These are phyloP conservation scores for Amanita phalloides DNA, from an alignment of 768 basidiomycete genomes.

Conservation along the genomic window DNA sequence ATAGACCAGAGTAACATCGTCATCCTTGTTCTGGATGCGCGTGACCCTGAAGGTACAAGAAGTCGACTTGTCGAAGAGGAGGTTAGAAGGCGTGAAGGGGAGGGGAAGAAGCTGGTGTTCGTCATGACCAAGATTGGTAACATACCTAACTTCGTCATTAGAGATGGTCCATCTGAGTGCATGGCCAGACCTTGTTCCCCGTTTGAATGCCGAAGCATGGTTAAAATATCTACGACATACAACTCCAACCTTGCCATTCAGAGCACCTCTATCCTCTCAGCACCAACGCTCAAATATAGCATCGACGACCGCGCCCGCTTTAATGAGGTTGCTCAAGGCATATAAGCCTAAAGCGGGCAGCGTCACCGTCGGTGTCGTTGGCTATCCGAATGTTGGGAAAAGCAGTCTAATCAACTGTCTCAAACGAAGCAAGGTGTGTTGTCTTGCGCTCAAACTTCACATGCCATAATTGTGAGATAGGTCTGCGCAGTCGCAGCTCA, in stretches of 20 bases:
- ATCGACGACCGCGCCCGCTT: constrained; percentile 60
- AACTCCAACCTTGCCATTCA: constrained; percentile 90
- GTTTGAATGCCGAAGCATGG: constrained; percentile 84
- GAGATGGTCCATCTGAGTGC: neutral
- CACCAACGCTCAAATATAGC: constrained; percentile 76
- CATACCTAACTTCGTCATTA: constrained; percentile 15
- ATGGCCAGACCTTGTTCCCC: constrained; percentile 76
- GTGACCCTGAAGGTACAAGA: constrained; percentile 91
- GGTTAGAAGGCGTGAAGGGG: constrained; percentile 70
- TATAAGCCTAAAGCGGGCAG: constrained; percentile 65
- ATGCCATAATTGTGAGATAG: constrained; percentile 19
- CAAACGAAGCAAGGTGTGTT: constrained; percentile 64
- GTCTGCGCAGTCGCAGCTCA: constrained; percentile 93
- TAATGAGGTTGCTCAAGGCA: constrained; percentile 76
- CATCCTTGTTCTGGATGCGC: constrained; percentile 82
- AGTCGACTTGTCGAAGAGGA: constrained; percentile 93
- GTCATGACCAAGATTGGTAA: constrained; percentile 95
- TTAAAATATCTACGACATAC: constrained; percentile 84
- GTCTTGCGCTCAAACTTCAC: neutral
- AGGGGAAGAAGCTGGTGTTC: constrained; percentile 88
- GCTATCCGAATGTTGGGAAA: constrained; percentile 97
- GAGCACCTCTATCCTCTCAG: constrained; percentile 65
- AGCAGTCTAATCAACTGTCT: constrained; percentile 90
- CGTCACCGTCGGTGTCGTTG: constrained; percentile 84
- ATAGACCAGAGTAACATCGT: constrained; percentile 90